These are phyloP conservation scores for Podospora sp. DNA, from an alignment of 495 filamentous ascomycete species.

Conservation along the genomic window DNA sequence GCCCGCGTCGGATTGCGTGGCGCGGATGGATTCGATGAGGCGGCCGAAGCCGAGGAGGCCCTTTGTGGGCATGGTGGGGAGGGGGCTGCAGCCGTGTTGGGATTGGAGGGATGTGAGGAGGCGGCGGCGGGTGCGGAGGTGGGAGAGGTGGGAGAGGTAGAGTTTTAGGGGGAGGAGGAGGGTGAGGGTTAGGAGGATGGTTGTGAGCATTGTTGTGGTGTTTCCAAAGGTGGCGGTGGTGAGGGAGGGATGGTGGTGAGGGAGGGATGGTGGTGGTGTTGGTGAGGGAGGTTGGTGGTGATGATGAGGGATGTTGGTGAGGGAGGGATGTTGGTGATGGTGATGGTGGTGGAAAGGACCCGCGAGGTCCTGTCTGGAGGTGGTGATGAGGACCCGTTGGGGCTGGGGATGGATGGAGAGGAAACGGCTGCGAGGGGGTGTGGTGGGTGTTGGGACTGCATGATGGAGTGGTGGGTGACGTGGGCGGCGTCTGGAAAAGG, in stretches of 20 bases:
- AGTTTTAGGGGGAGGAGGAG: not conserved
- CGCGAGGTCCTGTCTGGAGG: too few relatives aligned
- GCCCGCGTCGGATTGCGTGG: conserved; percentile 19
- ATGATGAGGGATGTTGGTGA: too few relatives aligned
- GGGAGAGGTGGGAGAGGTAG: conserved; percentile 1
- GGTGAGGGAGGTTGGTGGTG: not conserved
- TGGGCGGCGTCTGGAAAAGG: too few relatives aligned
- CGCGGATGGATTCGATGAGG: conserved; percentile 23
- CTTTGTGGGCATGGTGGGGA: conserved; percentile 23
- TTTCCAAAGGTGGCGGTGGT: too few relatives aligned
- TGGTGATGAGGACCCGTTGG: too few relatives aligned
- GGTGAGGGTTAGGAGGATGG: not conserved
- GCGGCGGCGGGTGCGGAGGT: not conserved
- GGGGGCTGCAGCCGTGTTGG: conserved; percentile 17
- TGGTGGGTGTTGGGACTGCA: too few relatives aligned
- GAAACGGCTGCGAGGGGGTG: too few relatives aligned
- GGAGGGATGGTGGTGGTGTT: too few relatives aligned
- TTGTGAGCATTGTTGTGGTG: not conserved
- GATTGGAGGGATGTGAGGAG: not conserved
- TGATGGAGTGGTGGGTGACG: too few relatives aligned
- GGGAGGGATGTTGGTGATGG: too few relatives aligned
- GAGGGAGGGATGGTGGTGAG: not conserved
- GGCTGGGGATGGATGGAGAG: too few relatives aligned
- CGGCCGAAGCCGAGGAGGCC: conserved; percentile 29
- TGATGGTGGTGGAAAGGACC: too few relatives aligned